Evolutionary conservation across 192 early-diverging fungal species (phyloP).

Genomic region (Coemansia aciculifera): DNA sequence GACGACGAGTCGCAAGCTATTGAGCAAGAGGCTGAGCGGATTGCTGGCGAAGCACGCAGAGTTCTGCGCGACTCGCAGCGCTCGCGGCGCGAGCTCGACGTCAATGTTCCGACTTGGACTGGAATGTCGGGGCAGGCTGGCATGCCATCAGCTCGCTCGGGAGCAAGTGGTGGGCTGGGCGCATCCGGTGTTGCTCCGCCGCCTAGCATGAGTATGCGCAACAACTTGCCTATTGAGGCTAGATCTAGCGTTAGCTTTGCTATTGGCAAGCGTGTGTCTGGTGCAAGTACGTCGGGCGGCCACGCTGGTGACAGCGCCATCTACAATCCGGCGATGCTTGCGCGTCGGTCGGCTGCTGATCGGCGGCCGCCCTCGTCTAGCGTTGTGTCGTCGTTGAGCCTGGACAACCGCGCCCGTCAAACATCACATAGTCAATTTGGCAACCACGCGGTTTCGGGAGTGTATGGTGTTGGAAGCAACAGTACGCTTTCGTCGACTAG

Average conservation of each 20-base stretch:
- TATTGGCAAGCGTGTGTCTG: conserved; percentile 15
- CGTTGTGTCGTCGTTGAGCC: conserved; percentile 22
- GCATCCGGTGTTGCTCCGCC: conserved; percentile 35
- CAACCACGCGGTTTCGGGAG: conserved; percentile 20
- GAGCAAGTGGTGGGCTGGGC: not conserved
- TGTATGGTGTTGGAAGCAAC: not conserved
- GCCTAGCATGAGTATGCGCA: conserved; percentile 28
- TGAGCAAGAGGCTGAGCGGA: conserved; percentile 75
- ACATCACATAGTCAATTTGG: conserved; percentile 5
- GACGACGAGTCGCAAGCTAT: conserved; percentile 66
- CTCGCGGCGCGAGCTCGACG: conserved; percentile 59
- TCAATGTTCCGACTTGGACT: conserved; percentile 89
- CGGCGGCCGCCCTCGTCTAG: conserved; percentile 17
- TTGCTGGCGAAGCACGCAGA: conserved; percentile 77
- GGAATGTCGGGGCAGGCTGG: conserved; percentile 69
- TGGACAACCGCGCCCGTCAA: not conserved
- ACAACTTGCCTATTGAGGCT: conserved; percentile 15
- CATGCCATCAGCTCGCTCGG: conserved; percentile 11
- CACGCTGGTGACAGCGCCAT: not conserved
- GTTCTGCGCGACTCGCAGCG: conserved; percentile 76
- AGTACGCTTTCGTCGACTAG: conserved; percentile 23
- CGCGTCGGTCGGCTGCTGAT: conserved; percentile 10
- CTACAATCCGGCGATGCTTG: conserved; percentile 11
- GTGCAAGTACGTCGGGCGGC: not conserved
- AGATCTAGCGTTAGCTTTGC: conserved; percentile 10